Conservation (phyloP, 2,329 filamentous ascomycete species). For the Allantophomopsis cytisporea region DNA sequence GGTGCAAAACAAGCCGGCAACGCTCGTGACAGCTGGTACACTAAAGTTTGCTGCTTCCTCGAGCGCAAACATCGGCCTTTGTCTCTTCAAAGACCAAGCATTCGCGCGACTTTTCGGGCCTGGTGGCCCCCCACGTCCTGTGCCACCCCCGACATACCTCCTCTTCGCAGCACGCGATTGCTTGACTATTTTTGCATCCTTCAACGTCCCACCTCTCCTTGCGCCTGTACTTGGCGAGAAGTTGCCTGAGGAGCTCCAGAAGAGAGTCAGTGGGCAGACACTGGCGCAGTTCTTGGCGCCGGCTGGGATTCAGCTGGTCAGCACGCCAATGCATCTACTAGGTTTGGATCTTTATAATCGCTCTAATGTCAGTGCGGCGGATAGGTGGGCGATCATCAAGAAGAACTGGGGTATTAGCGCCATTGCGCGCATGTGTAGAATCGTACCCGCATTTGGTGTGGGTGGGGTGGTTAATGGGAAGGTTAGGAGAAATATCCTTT, state of each 20-base stretch:
- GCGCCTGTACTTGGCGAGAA: conserved; percentile 51
- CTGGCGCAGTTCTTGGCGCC: conserved; percentile 72
- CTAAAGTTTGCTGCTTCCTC: conserved; percentile 73
- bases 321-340: conserved; percentile 73
- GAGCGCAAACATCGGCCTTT: conserved; percentile 70
- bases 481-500: conserved; percentile 55
- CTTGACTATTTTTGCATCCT: conserved; percentile 81
- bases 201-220: conserved; percentile 75
- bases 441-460: conserved; percentile 79
- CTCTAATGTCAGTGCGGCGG: conserved; percentile 29
- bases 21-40: conserved; percentile 56
- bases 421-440: conserved; percentile 65
- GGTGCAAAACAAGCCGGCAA: conserved; percentile 37
- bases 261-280: conserved; percentile 35
- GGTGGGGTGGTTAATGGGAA: conserved; percentile 77
- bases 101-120: conserved; percentile 77
- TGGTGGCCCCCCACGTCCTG: conserved; percentile 33
- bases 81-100: conserved; percentile 79
- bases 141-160: conserved; percentile 58
- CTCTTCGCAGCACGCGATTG: conserved; percentile 77
- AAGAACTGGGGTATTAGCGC: conserved; percentile 66
- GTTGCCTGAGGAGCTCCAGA: conserved; percentile 37
- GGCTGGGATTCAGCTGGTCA: conserved; percentile 63
- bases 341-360: conserved; percentile 82
- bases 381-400: conserved; percentile 55